Conservation (phyloP, 306 rosid species). For the Inga leiocalycina region DNA sequence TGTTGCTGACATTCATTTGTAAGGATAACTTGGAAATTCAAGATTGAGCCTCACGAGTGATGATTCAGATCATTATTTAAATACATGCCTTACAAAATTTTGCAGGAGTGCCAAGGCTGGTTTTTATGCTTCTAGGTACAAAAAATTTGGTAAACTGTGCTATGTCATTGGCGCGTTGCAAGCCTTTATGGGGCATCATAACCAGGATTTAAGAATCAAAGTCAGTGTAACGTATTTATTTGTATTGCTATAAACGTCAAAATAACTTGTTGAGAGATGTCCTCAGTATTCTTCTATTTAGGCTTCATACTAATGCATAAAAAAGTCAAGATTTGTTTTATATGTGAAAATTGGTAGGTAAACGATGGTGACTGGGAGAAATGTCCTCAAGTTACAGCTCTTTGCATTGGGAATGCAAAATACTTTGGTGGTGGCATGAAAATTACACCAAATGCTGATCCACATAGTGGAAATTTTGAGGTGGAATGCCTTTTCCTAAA, state of each 20-base stretch:
- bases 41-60: conserved; percentile 16
- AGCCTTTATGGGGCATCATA: conserved; percentile 84
- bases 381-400: conserved; percentile 76
- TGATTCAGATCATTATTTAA: conserved; percentile 26
- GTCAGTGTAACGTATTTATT: conserved; percentile 42
- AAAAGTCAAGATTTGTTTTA: conserved; percentile 3
- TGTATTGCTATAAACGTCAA: neutral
- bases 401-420: conserved; percentile 90
- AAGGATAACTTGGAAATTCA: conserved; percentile 53
- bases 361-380: conserved; percentile 84
- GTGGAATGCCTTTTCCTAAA: conserved; percentile 43
- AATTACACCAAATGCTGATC: conserved; percentile 83
- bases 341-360: conserved; percentile 50
- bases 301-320: conserved; percentile 18
- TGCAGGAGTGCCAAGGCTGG: conserved; percentile 98
- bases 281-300: conserved; percentile 3
- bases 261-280: neutral
- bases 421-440: conserved; percentile 99
- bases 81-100: conserved; percentile 19
- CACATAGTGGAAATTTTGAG: conserved; percentile 72
- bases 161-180: conserved; percentile 90
- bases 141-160: conserved; percentile 89
- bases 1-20: conserved; percentile 96
- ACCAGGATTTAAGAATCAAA: conserved; percentile 81
- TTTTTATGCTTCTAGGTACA: conserved; percentile 77